A percentile compares a stretch with the other conserved stretches of the same genome.
Conservation (phyloP, 2,329 filamentous ascomycete species). For the Sporothrix schenckii region DNA sequence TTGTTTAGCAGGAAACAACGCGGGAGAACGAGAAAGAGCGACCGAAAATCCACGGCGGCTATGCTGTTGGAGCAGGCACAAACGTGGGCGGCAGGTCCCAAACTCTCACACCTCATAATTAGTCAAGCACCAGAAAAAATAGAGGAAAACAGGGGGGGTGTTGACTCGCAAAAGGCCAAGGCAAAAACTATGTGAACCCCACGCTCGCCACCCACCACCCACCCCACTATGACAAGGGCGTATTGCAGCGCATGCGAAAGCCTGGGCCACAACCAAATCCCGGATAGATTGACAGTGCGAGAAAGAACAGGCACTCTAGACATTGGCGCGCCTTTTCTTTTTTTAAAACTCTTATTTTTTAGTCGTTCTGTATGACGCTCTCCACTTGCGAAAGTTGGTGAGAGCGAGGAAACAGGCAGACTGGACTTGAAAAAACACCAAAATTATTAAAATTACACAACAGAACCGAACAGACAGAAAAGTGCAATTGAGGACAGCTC, state of each 20-base stretch:
- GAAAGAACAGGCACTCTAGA: not conserved
- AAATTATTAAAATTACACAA: not conserved
- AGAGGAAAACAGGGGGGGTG: slow-evolving; percentile 5
- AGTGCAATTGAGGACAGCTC: not conserved
- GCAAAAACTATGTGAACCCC: slow-evolving; percentile 18
- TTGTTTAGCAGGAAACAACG: slow-evolving; percentile 8
- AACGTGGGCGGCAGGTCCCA: not conserved
- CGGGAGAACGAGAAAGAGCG: not conserved
- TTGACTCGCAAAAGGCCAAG: not conserved
- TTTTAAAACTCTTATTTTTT: not conserved
- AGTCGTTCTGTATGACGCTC: not conserved
- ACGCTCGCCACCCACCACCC: slow-evolving; percentile 30
- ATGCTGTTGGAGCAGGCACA: not conserved
- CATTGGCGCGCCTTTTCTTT: not conserved
- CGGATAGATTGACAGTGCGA: slow-evolving; percentile 25
- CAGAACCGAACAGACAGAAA: not conserved
- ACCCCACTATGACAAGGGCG: slow-evolving; percentile 17
- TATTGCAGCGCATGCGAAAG: slow-evolving; percentile 5
- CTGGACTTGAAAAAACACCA: no score
- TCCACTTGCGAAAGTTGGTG: no score
- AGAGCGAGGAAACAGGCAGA: no score
- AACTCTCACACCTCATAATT: slow-evolving; percentile 21
- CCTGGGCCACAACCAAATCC: slow-evolving; percentile 2
- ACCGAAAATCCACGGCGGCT: not conserved
- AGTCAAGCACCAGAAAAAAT: slow-evolving; percentile 7